These are phyloP conservation scores for Penicillium occitanis DNA, from an alignment of 2,329 filamentous ascomycete species.

Conservation along the genomic window DNA sequence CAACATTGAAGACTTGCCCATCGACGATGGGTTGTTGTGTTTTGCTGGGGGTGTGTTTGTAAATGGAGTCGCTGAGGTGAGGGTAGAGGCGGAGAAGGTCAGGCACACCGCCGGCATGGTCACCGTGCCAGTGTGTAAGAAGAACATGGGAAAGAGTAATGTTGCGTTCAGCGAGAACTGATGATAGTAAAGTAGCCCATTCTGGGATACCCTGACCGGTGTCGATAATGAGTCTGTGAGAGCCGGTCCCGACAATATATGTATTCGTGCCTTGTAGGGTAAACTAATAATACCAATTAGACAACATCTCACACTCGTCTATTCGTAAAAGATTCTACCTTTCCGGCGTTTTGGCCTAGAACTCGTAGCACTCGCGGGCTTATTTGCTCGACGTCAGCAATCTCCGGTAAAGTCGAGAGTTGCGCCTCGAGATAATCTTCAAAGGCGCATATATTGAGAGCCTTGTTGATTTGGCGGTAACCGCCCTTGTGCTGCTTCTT, in stretches of 20 bases:
- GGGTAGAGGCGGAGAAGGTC: slow-evolving; percentile 39
- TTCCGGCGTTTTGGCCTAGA: slow-evolving; percentile 48
- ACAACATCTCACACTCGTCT: not conserved
- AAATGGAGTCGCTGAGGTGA: slow-evolving; percentile 31
- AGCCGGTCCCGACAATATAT: slow-evolving; percentile 42
- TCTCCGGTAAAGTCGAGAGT: slow-evolving; percentile 34
- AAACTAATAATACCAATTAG: slow-evolving; percentile 26
- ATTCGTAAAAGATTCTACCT: slow-evolving; percentile 28
- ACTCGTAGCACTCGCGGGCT: slow-evolving; percentile 46
- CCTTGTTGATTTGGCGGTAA: slow-evolving; percentile 48
- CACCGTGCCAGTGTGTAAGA: slow-evolving; percentile 48
- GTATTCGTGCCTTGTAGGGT: slow-evolving; percentile 46
- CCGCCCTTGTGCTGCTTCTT: slow-evolving; percentile 9
- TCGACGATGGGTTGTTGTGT: slow-evolving; percentile 37
- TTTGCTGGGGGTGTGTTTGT: slow-evolving; percentile 39
- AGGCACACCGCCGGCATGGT: slow-evolving; percentile 46
- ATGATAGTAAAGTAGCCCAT: slow-evolving; percentile 39
- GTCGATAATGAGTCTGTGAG: slow-evolving; percentile 38
- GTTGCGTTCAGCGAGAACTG: slow-evolving; percentile 27
- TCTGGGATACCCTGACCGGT: slow-evolving; percentile 36
- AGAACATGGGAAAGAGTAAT: slow-evolving; percentile 45
- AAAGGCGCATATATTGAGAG: slow-evolving; percentile 49
- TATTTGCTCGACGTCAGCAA: slow-evolving; percentile 45
- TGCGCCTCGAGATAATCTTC: slow-evolving; percentile 51
- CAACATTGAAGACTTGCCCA: slow-evolving; percentile 39